Evolutionary conservation across 78 protist species (phyloP), one percentile per base, ranked within the genome.

Genomic region (Diacronema lutheri): DNA sequence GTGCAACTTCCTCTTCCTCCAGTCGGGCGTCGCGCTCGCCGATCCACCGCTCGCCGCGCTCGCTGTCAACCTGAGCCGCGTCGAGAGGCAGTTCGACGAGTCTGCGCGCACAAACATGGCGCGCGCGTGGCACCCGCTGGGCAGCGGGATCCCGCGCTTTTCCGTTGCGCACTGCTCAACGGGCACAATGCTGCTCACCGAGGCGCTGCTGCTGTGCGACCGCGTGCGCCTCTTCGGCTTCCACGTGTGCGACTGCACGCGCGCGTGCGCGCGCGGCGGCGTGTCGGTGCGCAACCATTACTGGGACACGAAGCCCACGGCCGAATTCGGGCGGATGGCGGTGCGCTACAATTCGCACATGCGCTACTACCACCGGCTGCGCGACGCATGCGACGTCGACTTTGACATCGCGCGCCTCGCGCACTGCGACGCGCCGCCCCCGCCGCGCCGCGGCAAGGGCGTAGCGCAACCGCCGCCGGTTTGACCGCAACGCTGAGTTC

Each of bases 401-500:
- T 61, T 61, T 0, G 10, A 29, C 29, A 61, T 61, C 4, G 66
- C 66, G 29, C 66, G 66, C 35, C 29, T 10, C 4, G 66, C 5
- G 66, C 66, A 61, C 21, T 61, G 66, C 33, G 66, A 61, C 66
- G n/a, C n/a, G n/a, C n/a, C n/a, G n/a, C n/a, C n/a, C n/a, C n/a
- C n/a, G n/a, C n/a, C n/a, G n/a, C n/a, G n/a, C n/a, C n/a, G n/a
- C n/a, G n/a, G n/a, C n/a, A n/a, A n/a, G n/a, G n/a, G n/a, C n/a
- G n/a, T n/a, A n/a, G n/a, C n/a, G n/a, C n/a, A n/a, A n/a, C n/a
- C n/a, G n/a, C n/a, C n/a, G n/a, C n/a, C n/a, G n/a, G n/a, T n/a
- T n/a, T n/a, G n/a, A n/a, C n/a, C n/a, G n/a, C n/a, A n/a, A n/a
- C n/a, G n/a, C n/a, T n/a, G n/a, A n/a, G n/a, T n/a, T n/a, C n/a